Evolutionary conservation across 352 stramenopile species (phyloP), one percentile per base, ranked within the genome.

Genomic region (Globisporangium ultimum): DNA sequence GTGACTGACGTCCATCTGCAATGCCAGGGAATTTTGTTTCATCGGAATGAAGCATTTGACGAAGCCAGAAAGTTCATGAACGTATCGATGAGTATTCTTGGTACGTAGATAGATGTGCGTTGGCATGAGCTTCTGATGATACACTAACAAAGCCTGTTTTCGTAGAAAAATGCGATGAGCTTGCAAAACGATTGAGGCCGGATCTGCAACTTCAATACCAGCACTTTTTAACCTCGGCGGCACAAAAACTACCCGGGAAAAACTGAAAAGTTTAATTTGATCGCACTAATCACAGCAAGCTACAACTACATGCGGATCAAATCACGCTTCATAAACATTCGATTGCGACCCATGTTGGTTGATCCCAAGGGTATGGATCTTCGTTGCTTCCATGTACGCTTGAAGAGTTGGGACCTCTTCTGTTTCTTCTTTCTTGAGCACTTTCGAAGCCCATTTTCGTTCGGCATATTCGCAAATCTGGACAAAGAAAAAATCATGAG

Each of bases 401-500:
- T 68, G 59, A 45, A 94, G 45, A 21, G 81, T 79, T 20, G 86
- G 87, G 22, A 95, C 49, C 46, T 91, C 81, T 14, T 75, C 80
- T 0, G 68, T 88, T 38, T 88, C 79, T 70, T 94, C 74, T 55
- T 94, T 91, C 54, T 90, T 93, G 32, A 97, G 58, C 13, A 95
- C 72, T 55, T 92, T 95, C 17, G 90, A 97, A 10, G 91, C 91
- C 88, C 90, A 97, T 46, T 95, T 94, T 34, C 91, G 73, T 62
- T 98, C 93, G 5, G 91, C 88, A 56, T 97, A 96, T 67, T 98
- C 89, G 62, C 93, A 98, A 52, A 95, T 93, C 82, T 95, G 61
- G 10, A 4, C 12, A 38, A 42, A n/a, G 32, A 42, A 56, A 18
- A 18, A 43, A 9, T 11, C 28, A 14, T 34, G 14, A 50, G 15